A percentile compares a stretch with the other conserved stretches of the same genome.
Conservation (phyloP, 805 yeast genomes). For the Jamesozyma piceae region DNA sequence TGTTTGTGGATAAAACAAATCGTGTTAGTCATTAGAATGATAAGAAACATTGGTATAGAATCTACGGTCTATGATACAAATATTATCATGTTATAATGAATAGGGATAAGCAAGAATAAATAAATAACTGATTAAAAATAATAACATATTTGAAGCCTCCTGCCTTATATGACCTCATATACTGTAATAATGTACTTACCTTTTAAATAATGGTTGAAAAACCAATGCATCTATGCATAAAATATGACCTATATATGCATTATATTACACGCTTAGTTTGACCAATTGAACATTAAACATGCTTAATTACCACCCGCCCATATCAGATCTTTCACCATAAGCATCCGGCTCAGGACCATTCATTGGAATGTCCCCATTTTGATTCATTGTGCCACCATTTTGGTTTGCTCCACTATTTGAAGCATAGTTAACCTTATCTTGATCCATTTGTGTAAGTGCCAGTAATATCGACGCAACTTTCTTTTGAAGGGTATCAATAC, state of each 20-base stretch:
- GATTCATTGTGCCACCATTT: slow-evolving; percentile 18
- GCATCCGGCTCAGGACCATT: slow-evolving; percentile 24
- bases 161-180: not conserved
- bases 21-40: too few species aligned
- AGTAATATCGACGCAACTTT: slow-evolving; percentile 82
- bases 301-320: slow-evolving; percentile 25
- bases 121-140: too few species aligned
- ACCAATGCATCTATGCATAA: not conserved
- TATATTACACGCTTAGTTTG: not conserved
- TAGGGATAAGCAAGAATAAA: too few species aligned
- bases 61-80: too few species aligned
- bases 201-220: not conserved
- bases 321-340: slow-evolving; percentile 24
- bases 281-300: not conserved
- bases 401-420: slow-evolving; percentile 33
- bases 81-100: too few species aligned
- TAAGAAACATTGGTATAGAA: too few species aligned
- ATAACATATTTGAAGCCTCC: too few species aligned
- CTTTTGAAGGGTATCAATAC: slow-evolving; percentile 76
- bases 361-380: slow-evolving; percentile 31
- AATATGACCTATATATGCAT: not conserved
- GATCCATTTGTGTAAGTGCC: slow-evolving; percentile 47
- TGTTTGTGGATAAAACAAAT: too few species aligned
- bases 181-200: not conserved
- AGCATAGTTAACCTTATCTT: slow-evolving; percentile 32